Evolutionary conservation across 116 monocot species (phyloP), one percentile per base, ranked within the genome.

Genomic region (Cymodocea nodosa): DNA sequence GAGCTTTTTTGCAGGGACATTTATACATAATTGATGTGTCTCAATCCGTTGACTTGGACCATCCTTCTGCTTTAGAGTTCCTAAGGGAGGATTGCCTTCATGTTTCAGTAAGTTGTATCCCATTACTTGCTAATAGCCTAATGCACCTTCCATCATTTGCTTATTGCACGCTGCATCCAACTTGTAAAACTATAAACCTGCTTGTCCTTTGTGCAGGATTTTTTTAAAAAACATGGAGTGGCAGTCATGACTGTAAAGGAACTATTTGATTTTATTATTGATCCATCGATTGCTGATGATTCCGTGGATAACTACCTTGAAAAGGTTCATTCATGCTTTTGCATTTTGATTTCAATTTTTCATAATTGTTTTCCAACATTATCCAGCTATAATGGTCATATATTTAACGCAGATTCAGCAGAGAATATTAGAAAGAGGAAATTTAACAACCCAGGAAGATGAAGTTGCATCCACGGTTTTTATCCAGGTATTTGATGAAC

Each of bases 11-110:
- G 50, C 75, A 97, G 97, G 97, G 92, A 15, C 97, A 91, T 74
- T 73, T 97, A 58, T 82, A 91, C 73, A 84, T 97, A 24, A 97
- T 97, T 80, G 97, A 97, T 78, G 97, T 97, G 48, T 97, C 95
- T 23, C 95, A 97, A 59, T 83, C 95, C 11, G 95, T 97, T 20
- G 92, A 97, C 49, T 83, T 97, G 35, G 97, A 97, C 73, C 97
- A 97, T 59, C 97, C 91, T 71, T 74, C 72, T 79, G 87, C 97
- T 6, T 71, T 97, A 57, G 85, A 97, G 34, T 88, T 97, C 56
- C 63, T 97, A 23, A 76, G 64, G 50, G 97, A 97, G 78, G 97
- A 97, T 75, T 97, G 97, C 51, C 8, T 88, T 50, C 97, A 97
- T 75, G 80, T 97, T 66, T 85, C 97, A 59, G 97, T 94, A 75